Conservation (phyloP, 2,329 filamentous ascomycete genomes). For the Ilyonectria robusta region DNA sequence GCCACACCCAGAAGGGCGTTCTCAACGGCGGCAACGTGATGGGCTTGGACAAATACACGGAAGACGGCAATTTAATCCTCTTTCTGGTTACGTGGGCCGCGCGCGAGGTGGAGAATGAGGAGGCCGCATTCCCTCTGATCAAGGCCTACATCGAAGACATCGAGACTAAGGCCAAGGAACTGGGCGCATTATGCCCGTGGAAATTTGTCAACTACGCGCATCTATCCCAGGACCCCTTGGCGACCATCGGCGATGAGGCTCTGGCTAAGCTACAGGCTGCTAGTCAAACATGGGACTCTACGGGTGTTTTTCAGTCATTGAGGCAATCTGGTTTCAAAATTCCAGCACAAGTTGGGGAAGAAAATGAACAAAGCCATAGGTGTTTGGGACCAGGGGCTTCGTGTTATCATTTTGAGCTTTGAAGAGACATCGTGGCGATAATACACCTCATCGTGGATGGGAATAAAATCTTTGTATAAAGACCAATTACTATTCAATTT, state of each 20-base stretch:
- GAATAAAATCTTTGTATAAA: too few species aligned
- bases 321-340: constrained; percentile 53
- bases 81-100: constrained; percentile 51
- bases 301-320: constrained; percentile 55
- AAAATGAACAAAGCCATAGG: background rate
- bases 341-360: constrained; percentile 29
- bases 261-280: constrained; percentile 51
- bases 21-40: constrained; percentile 53
- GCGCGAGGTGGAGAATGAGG: constrained; percentile 52
- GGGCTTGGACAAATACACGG: constrained; percentile 50
- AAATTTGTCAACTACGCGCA: constrained; percentile 63
- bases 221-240: constrained; percentile 54
- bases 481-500: background rate
- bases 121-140: constrained; percentile 54
- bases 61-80: constrained; percentile 49
- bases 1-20: constrained; percentile 49
- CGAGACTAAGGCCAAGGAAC: constrained; percentile 44
- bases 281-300: constrained; percentile 55
- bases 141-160: constrained; percentile 52
- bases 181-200: constrained; percentile 48
- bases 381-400: background rate
- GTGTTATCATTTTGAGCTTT: background rate
- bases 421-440: too few species aligned
- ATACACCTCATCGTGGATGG: too few species aligned
- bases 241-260: constrained; percentile 56